phyloP scores from a whole-genome alignment of 768 basidiomycete genomes.

The Tulasnella sp. region DNA sequence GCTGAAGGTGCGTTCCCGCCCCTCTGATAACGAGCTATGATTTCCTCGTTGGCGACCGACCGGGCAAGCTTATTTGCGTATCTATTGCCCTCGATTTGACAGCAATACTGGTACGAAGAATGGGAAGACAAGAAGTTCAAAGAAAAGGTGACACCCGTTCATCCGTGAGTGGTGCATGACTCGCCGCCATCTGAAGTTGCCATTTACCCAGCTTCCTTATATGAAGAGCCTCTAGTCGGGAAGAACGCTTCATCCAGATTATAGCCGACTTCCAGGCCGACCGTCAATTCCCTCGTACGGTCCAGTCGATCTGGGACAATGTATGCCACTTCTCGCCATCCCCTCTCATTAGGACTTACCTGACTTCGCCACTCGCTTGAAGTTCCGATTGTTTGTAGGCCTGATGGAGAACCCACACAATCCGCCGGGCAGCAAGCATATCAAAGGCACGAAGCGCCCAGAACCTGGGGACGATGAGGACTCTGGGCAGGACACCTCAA shows the following conservation, averaged over 20 bases:
- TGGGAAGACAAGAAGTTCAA: slow-evolving; percentile 5
- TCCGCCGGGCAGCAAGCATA: background rate
- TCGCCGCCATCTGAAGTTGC: background rate
- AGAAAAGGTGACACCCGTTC: slow-evolving; percentile 2
- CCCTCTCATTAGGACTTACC: background rate
- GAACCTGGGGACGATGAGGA: background rate
- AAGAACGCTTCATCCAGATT: slow-evolving; percentile 7
- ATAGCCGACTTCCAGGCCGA: slow-evolving; percentile 7
- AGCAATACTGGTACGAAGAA: slow-evolving; percentile 11
- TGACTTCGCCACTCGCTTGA: background rate
- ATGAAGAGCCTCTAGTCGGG: background rate
- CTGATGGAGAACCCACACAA: slow-evolving; percentile 3
- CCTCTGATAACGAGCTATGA: too few relatives aligned
- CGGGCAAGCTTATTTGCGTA: too few relatives aligned
- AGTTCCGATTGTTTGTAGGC: slow-evolving; percentile 9
- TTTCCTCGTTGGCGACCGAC: too few relatives aligned
- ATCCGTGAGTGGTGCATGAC: background rate
- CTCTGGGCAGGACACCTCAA: background rate
- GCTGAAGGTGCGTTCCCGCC: background rate
- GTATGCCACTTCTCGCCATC: background rate
- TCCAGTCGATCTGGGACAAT: slow-evolving; percentile 6
- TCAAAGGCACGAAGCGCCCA: background rate
- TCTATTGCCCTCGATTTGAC: background rate
- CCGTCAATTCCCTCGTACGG: background rate
- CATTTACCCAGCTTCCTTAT: background rate